phyloP scores from a whole-genome alignment of 2,329 filamentous ascomycete genomes.

The Fusarium musae region DNA sequence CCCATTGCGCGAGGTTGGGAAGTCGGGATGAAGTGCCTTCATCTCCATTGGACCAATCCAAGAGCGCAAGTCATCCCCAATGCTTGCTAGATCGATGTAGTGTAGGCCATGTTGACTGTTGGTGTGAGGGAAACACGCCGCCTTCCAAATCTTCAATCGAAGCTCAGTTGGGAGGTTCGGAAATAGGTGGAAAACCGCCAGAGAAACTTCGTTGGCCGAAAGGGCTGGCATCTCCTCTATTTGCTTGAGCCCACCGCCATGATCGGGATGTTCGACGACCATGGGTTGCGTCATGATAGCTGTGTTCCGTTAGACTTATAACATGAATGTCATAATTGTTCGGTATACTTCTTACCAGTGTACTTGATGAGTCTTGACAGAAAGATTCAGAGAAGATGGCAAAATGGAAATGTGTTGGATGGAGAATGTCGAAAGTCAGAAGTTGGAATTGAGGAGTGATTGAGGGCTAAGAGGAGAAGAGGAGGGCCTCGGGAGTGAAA shows the following conservation, averaged over 20 bases:
- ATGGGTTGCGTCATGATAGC: not conserved
- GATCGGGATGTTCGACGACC: rapidly evolving
- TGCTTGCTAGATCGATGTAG: not conserved
- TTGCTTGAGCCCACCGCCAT: too few species aligned
- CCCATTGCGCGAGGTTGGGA: not conserved
- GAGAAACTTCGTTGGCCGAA: rapidly evolving
- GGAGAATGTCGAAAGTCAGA: not conserved
- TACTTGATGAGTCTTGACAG: not conserved
- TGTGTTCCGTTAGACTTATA: not conserved
- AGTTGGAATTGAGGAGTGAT: not conserved
- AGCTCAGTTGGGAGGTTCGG: not conserved
- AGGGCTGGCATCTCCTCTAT: not conserved
- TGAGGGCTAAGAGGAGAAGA: too few species aligned
- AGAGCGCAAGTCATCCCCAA: rapidly evolving
- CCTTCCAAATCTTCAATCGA: not conserved
- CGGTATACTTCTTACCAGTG: not conserved
- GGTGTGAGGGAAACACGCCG: not conserved
- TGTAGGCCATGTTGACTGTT: not conserved
- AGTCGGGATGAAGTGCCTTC: not conserved
- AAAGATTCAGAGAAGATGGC: rapidly evolving
- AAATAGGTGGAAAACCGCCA: not conserved
- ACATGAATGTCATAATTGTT: not conserved
- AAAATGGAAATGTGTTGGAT: not conserved
- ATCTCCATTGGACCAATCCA: not conserved
- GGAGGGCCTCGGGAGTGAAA: too few species aligned